phyloP scores from a whole-genome alignment of 176 grass and related monocot genomes.

The Carex myosuroides region DNA sequence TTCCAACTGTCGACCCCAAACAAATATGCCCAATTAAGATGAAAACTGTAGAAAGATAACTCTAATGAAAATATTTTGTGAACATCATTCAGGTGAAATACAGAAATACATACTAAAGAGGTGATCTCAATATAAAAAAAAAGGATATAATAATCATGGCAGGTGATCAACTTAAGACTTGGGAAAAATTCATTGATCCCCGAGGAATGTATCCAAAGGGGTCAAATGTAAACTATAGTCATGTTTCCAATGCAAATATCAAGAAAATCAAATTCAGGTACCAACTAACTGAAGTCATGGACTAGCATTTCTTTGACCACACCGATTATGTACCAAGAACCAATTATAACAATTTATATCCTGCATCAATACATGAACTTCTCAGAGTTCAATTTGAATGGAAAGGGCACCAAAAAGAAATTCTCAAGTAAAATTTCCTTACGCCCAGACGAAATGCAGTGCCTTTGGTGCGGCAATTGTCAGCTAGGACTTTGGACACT shows the following conservation, averaged over 20 bases:
- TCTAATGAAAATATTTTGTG: neutral
- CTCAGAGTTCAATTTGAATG: neutral
- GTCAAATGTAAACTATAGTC: neutral
- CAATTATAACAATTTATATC: neutral
- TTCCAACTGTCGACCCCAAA: neutral
- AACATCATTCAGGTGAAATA: neutral
- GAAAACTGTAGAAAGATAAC: neutral
- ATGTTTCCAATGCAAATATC: neutral
- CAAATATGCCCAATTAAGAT: conserved; percentile 5
- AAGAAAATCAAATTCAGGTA: neutral
- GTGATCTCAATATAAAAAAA: conserved; percentile 9
- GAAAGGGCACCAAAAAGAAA: neutral
- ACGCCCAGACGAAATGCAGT: conserved; percentile 92
- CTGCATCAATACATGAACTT: neutral
- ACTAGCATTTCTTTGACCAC: neutral
- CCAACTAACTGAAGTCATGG: neutral
- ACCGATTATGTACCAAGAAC: neutral
- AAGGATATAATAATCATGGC: neutral
- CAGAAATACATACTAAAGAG: neutral
- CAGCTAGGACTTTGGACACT: conserved; percentile 72
- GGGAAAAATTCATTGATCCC: neutral
- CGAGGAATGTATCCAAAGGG: neutral
- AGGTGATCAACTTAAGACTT: neutral
- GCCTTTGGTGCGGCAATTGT: conserved; percentile 76
- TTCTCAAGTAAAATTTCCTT: neutral